Conservation (phyloP, 176 grass and related monocot genomes). For the Avena sativa region DNA sequence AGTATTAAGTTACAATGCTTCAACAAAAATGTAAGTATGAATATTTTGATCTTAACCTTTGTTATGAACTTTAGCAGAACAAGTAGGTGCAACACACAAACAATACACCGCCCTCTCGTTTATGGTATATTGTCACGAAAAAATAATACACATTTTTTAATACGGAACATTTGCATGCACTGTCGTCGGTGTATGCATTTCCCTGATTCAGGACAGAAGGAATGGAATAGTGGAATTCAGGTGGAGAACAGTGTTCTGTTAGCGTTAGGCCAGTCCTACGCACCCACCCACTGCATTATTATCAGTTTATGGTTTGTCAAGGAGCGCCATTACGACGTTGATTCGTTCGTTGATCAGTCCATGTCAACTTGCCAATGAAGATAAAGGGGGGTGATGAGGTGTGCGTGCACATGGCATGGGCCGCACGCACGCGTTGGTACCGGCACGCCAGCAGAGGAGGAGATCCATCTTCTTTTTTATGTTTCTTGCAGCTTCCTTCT, state of each 20-base stretch:
- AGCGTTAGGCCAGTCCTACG: not conserved
- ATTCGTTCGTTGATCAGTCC: not conserved
- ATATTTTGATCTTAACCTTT: not conserved
- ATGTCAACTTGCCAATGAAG: slow-evolving; percentile 4
- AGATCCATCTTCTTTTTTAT: not conserved
- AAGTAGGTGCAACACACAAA: not conserved
- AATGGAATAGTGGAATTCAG: not conserved
- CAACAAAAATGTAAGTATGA: too few relatives aligned
- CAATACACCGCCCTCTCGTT: not conserved
- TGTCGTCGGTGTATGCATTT: not conserved
- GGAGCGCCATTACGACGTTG: not conserved
- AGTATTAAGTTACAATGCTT: not conserved
- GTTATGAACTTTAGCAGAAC: not conserved
- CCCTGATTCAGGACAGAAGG: not conserved
- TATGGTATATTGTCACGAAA: not conserved
- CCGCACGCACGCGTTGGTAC: slow-evolving; percentile 26
- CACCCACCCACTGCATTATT: not conserved
- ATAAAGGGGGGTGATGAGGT: slow-evolving; percentile 25
- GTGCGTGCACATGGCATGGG: slow-evolving; percentile 41
- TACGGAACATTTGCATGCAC: not conserved
- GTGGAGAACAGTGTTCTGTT: not conserved
- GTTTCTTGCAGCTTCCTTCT: not conserved
- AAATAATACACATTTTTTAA: not conserved
- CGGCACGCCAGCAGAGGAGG: slow-evolving; percentile 28
- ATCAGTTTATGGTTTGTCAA: not conserved